Evolutionary conservation across 306 rosid genomes (phyloP).

Genomic region (Corylus heterophylla): DNA sequence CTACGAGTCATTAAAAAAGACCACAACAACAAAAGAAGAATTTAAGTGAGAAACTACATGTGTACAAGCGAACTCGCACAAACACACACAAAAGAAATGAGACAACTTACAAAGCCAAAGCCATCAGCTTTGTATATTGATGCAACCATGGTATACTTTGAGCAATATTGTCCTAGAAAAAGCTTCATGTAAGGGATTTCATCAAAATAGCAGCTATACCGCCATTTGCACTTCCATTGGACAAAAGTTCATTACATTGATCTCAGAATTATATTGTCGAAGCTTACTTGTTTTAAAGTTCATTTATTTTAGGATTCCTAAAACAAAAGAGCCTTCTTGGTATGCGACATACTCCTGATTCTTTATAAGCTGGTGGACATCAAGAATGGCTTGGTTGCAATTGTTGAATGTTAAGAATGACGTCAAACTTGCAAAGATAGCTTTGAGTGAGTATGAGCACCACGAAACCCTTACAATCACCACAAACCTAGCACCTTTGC

Average conservation of each 20-base stretch:
- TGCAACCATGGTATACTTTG: conserved; percentile 35
- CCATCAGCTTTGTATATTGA: conserved; percentile 45
- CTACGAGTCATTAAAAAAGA: conserved; percentile 12
- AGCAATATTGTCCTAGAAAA: conserved; percentile 37
- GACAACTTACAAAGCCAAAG: conserved; percentile 48
- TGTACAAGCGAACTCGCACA: too few species aligned
- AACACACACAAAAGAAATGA: not conserved
- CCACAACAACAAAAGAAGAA: too few species aligned
- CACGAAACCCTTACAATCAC: conserved; percentile 64
- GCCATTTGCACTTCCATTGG: conserved; percentile 30
- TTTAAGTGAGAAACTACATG: not conserved
- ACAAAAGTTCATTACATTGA: conserved; percentile 26
- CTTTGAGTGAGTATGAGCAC: conserved; percentile 63
- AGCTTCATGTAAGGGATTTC: conserved; percentile 40
- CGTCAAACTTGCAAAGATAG: conserved; percentile 63
- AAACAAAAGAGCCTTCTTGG: conserved; percentile 44
- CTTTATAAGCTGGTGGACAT: conserved; percentile 37
- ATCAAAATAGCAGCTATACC: conserved; percentile 54
- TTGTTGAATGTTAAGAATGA: conserved; percentile 58
- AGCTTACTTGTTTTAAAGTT: conserved; percentile 10
- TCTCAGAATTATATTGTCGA: not conserved
- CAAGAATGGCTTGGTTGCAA: conserved; percentile 45
- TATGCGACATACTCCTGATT: conserved; percentile 47
- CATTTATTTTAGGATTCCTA: conserved; percentile 25
- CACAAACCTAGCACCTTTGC: conserved; percentile 60